A percentile compares a stretch with the other conserved stretches of the same genome.
Evolutionary conservation across 257 asterid genomes (phyloP).

Genomic region (Linderniella brevidens): DNA sequence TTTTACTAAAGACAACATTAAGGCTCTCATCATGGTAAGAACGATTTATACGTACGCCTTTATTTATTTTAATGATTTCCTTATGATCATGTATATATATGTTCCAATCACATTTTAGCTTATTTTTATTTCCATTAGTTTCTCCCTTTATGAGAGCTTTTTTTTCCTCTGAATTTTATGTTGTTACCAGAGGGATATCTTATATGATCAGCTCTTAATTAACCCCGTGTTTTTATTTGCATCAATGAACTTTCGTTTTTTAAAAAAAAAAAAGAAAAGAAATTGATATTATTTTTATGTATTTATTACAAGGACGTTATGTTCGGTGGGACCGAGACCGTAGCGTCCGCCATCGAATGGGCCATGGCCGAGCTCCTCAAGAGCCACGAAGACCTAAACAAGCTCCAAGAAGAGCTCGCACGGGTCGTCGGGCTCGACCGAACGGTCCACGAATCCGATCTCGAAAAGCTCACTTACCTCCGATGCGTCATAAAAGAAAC

Average conservation of each 20-base stretch:
- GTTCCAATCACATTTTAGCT: too few species aligned
- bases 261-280: neutral
- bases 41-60: neutral
- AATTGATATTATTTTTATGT: neutral
- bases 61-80: too few species aligned
- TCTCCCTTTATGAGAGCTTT: too few species aligned
- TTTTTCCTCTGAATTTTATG: too few species aligned
- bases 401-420: conserved; percentile 52
- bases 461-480: conserved; percentile 49
- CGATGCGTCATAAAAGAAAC: conserved; percentile 58
- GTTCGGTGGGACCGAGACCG: conserved; percentile 94
- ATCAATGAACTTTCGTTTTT: too few species aligned
- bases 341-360: conserved; percentile 90
- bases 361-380: conserved; percentile 74
- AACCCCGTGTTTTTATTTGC: too few species aligned
- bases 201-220: too few species aligned
- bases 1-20: conserved; percentile 55
- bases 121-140: too few species aligned
- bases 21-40: conserved; percentile 78
- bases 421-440: conserved; percentile 53
- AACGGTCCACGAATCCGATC: conserved; percentile 52
- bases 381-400: conserved; percentile 49
- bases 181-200: too few species aligned
- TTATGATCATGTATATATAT: too few species aligned
- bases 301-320: conserved; percentile 41